Evolutionary conservation across 306 rosid genomes (phyloP).

Genomic region (Medicago lupulina): DNA sequence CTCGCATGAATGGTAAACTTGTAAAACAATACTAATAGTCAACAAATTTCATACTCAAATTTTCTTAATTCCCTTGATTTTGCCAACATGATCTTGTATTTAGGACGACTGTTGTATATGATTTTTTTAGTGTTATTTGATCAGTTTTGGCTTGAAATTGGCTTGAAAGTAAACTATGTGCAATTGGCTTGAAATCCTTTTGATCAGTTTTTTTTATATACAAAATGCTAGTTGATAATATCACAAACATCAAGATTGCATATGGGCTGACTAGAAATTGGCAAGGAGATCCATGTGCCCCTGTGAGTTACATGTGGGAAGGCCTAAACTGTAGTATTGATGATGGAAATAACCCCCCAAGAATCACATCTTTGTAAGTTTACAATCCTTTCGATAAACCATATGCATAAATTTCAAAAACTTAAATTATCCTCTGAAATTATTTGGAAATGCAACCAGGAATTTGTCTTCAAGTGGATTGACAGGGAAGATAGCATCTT

Average conservation of each 20-base stretch:
- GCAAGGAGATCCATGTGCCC: slow-evolving; percentile 76
- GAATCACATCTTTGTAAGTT: slow-evolving; percentile 64
- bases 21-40: neutral
- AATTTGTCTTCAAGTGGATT: slow-evolving; percentile 37
- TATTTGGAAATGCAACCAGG: slow-evolving; percentile 47
- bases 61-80: too few species aligned
- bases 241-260: slow-evolving; percentile 55
- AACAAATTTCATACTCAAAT: neutral
- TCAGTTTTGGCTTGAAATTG: too few species aligned
- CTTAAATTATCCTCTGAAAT: neutral
- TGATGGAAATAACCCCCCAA: slow-evolving; percentile 26
- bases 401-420: neutral
- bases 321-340: slow-evolving; percentile 56
- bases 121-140: neutral
- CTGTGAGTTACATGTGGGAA: slow-evolving; percentile 52
- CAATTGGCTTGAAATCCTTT: neutral
- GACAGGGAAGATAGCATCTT: slow-evolving; percentile 46
- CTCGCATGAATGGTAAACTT: neutral
- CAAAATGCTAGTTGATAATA: slow-evolving; percentile 52
- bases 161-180: too few species aligned
- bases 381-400: neutral
- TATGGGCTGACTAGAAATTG: slow-evolving; percentile 56
- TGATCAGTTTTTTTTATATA: neutral
- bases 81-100: too few species aligned
- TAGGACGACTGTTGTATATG: neutral